A percentile compares a stretch with the other conserved stretches of the same genome.
These are phyloP conservation scores for Solanum stenotomum DNA, from an alignment of 257 asterid genomes.

Conservation along the genomic window DNA sequence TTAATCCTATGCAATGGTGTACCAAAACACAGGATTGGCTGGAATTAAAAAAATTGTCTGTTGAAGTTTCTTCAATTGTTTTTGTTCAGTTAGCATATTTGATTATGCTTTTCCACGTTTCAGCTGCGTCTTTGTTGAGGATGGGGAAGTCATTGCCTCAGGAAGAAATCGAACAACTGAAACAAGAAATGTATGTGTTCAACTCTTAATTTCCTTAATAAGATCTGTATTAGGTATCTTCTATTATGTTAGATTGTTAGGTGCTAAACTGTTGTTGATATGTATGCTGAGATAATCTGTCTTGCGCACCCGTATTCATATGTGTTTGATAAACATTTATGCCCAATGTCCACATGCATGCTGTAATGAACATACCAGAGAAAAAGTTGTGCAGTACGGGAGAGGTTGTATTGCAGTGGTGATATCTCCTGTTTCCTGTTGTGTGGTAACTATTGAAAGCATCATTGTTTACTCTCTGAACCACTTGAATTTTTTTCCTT, in stretches of 20 bases:
- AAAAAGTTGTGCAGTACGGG: neutral
- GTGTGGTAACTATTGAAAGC: neutral
- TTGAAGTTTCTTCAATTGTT: neutral
- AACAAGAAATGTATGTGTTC: constrained; percentile 49
- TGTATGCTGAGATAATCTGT: neutral
- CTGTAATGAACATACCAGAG: neutral
- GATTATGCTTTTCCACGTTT: neutral
- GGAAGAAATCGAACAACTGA: constrained; percentile 78
- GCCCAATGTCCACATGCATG: neutral
- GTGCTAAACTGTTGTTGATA: neutral
- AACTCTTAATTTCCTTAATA: neutral
- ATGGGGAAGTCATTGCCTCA: constrained; percentile 52
- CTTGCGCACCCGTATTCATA: neutral
- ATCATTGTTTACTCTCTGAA: neutral
- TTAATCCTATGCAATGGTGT: neutral
- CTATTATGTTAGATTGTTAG: neutral
- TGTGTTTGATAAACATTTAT: neutral
- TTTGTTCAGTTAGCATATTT: neutral
- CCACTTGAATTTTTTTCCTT: neutral
- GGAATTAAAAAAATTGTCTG: neutral
- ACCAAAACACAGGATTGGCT: neutral
- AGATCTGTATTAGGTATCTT: neutral
- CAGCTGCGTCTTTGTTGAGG: constrained; percentile 67
- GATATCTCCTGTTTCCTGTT: neutral
- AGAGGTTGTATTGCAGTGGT: neutral